Base-by-base conservation (phyloP, 176 grass and related monocot genomes). In the Echinochloa phyllopogon region DNA sequence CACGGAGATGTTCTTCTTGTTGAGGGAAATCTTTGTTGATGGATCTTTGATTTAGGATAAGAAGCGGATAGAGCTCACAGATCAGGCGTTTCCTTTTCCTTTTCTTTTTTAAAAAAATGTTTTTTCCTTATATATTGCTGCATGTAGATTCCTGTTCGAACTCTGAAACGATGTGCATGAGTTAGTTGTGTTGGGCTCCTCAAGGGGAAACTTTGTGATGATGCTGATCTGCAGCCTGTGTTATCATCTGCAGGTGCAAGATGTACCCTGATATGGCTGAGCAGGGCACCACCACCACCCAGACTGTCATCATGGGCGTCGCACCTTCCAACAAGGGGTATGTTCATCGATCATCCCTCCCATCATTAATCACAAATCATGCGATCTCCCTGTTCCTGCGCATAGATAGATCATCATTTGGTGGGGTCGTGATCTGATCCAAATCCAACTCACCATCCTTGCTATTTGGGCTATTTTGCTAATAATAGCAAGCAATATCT, bases 231-330 rank as follows among this genome's bases (percentile, higher is more conserved):
- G 53, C 20, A 3, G 52, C 17, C 4, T 8, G 55, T 10, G 3
- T 58, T 0, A 21, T 12, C 21, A 33, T 48, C 9, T 81, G 83
- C 84, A 94, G 94, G 40, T 97, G 90, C 83, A 89, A 83, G 73
- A 94, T 92, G 92, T 92, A 94, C 88, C 94, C 86, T 36, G 92
- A 59, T 3, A 74, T 91, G 94, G 73, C 68, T 51, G 88, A 94
- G 69, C 68, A 84, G 58, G 84, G 65, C 74, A 82, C 48, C 73
- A 74, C 83, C 77, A 74, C 83, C 76, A 53, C 85, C 8, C 89
- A 94, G 82, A 80, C 89, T 16, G 14, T 69, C 56, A 5, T 97
- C 80, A 75, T 87, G 77, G 94, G 90, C 2, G 83, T 94, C 3
- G 90, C 83, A 23, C 92, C 92, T n/a, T 72, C 69, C 74, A 88